phyloP scores from a whole-genome alignment of 805 yeast species.

The Isabelozyma pseudorhagii region DNA sequence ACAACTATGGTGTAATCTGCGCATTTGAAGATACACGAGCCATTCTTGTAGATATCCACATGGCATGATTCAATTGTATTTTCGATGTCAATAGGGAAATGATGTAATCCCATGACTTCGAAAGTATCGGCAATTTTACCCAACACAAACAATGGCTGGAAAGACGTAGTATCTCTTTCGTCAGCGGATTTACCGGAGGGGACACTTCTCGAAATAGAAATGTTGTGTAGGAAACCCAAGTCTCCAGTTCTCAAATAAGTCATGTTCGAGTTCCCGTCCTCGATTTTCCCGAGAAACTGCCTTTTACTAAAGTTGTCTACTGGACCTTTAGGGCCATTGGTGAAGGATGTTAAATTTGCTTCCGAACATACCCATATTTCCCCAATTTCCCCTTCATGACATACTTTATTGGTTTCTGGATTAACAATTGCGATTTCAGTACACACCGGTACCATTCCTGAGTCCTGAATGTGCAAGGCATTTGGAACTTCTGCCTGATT shows the following conservation, averaged over 20 bases:
- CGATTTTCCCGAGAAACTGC: slow-evolving; percentile 63
- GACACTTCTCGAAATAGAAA: slow-evolving; percentile 44
- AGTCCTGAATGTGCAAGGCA: slow-evolving; percentile 81
- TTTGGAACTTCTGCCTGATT: slow-evolving; percentile 67
- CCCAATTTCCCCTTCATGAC: slow-evolving; percentile 89
- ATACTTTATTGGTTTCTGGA: slow-evolving; percentile 79
- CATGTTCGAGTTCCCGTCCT: slow-evolving; percentile 54
- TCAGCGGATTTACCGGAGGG: slow-evolving; percentile 11
- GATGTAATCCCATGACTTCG: slow-evolving; percentile 87
- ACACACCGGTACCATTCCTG: slow-evolving; percentile 94
- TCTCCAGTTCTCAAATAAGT: slow-evolving; percentile 88
- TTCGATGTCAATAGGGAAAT: slow-evolving; percentile 83
- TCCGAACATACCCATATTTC: slow-evolving; percentile 96
- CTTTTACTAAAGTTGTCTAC: slow-evolving; percentile 46
- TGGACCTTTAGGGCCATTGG: slow-evolving; percentile 50
- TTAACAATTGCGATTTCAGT: slow-evolving; percentile 93
- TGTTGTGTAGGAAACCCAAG: slow-evolving; percentile 84
- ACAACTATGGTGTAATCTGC: slow-evolving; percentile 77
- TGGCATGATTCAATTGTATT: slow-evolving; percentile 45
- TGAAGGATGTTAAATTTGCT: slow-evolving; percentile 66
- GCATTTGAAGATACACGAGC: slow-evolving; percentile 71
- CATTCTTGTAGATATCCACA: slow-evolving; percentile 55
- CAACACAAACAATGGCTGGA: slow-evolving; percentile 80
- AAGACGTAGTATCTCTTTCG: slow-evolving; percentile 24
- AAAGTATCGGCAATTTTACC: slow-evolving; percentile 85